Evolutionary conservation across 768 basidiomycete genomes (phyloP).

Genomic region (Boletus subcaerulescens): DNA sequence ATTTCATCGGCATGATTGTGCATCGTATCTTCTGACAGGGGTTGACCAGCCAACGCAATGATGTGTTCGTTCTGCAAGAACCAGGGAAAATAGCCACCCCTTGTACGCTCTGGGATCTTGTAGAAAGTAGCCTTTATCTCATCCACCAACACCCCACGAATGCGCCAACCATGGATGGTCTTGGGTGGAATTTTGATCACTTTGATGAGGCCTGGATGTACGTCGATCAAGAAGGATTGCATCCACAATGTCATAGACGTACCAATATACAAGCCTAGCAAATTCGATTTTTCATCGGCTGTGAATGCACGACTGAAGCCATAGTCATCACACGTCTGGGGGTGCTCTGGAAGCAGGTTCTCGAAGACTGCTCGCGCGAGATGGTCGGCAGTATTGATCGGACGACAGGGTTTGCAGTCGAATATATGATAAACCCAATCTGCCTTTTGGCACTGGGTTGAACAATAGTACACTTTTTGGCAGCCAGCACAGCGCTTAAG

Average conservation of each 20-base stretch:
- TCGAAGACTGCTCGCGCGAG: not conserved
- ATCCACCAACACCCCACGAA: not conserved
- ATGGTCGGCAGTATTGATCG: not conserved
- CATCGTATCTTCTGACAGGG: not conserved
- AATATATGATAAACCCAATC: constrained; percentile 2
- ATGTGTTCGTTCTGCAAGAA: constrained; percentile 5
- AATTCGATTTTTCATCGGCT: not conserved
- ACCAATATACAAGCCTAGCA: not conserved
- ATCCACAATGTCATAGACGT: not conserved
- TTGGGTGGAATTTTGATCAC: not conserved
- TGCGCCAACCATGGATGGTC: no score
- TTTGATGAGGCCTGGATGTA: not conserved
- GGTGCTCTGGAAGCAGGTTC: not conserved
- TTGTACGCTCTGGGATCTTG: not conserved
- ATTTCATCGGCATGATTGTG: not conserved
- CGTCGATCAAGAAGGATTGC: not conserved
- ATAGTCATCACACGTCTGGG: not conserved
- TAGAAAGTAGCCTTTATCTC: not conserved
- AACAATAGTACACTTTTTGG: constrained; percentile 4
- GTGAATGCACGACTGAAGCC: not conserved
- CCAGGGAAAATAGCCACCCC: constrained; percentile 1
- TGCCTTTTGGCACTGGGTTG: not conserved
- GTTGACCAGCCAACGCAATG: not conserved
- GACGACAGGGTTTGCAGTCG: not conserved
- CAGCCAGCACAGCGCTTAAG: constrained; percentile 1